These are phyloP conservation scores for Suillus brevipes DNA, from an alignment of 768 basidiomycete genomes.

Conservation along the genomic window DNA sequence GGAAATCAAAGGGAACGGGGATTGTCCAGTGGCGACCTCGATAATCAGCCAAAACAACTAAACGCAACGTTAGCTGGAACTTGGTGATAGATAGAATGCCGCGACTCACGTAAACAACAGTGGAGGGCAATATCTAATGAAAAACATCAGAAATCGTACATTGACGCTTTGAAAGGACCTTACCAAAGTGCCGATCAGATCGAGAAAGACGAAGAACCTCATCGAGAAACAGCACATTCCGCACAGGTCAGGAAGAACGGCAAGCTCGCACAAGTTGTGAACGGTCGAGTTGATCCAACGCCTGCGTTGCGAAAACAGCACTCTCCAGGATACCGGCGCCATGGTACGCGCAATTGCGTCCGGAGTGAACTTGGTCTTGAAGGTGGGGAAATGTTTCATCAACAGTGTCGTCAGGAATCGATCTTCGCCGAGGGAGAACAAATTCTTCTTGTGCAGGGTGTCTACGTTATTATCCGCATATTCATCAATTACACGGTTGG, in stretches of 20 bases:
- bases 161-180: constrained; percentile 8
- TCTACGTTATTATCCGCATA: constrained; percentile 67
- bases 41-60: constrained; percentile 64
- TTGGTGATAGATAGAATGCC: constrained; percentile 2
- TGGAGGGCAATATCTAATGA: constrained; percentile 55
- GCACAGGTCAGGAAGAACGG: constrained; percentile 61
- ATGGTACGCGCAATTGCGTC: constrained; percentile 64
- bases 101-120: constrained; percentile 56
- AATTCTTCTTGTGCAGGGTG: constrained; percentile 71
- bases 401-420: constrained; percentile 68
- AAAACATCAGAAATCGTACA: constrained; percentile 11
- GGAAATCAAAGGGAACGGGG: constrained; percentile 61
- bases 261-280: constrained; percentile 66
- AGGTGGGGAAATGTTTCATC: constrained; percentile 69
- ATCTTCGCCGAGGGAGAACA: constrained; percentile 70
- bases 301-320: constrained; percentile 66
- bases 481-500: constrained; percentile 68
- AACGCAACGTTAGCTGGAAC: constrained; percentile 12
- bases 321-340: constrained; percentile 61
- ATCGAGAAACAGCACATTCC: constrained; percentile 77
- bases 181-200: constrained; percentile 64
- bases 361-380: constrained; percentile 68
- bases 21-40: constrained; percentile 49
- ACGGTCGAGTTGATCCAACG: constrained; percentile 77
- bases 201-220: constrained; percentile 69